Evolutionary conservation across 805 yeast species (phyloP), one percentile per base, ranked within the genome.

Genomic region (Wickerhamiella qilinensis): DNA sequence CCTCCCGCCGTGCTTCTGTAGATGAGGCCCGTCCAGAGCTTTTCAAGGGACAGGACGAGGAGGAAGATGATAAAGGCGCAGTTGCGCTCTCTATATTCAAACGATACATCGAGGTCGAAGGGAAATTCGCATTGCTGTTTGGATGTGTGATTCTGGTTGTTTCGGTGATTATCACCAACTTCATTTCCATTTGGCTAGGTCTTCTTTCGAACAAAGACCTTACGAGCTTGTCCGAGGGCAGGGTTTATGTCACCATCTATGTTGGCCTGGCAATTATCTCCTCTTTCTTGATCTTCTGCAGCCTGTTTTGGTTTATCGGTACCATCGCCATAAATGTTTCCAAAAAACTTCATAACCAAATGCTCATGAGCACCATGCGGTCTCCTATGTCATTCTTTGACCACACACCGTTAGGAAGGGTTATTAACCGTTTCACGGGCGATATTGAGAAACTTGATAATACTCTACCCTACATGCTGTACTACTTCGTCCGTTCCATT

Each of bases 381-480:
- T 71, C 84, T 2, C 91, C 93, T 28, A 77, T 81, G 85, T 55
- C 72, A 0, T 81, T 69, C 51, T 64, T 80, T 58, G 93, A 82
- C 49, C 69, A 75, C 9, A 81, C 86, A 0, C 93, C 93, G 18
- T 67, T 78, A 64, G 93, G 93, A 1, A 64, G 91, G 50, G 69
- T 81, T 37, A 59, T 81, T 53, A 81, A 80, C 56, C 63, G 93
- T 46, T 80, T 80, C 55, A 79, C 91, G 1, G 79, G 79, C 48
- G 93, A 81, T 53, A 76, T 86, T 1, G 83, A 77, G 53, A 71
- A 71, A 3, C 59, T 80, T 50, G 91, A 80, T 50, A 74, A 73
- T 49, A 80, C 73, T 53, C 61, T 78, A 65, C 73, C 46, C 73
- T 71, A 45, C 74, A 72, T 52, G 46, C 73, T 38, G 61, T 82